Evolutionary conservation across 2,329 filamentous ascomycete genomes (phyloP).

Genomic region (Diaporthe amygdali): DNA sequence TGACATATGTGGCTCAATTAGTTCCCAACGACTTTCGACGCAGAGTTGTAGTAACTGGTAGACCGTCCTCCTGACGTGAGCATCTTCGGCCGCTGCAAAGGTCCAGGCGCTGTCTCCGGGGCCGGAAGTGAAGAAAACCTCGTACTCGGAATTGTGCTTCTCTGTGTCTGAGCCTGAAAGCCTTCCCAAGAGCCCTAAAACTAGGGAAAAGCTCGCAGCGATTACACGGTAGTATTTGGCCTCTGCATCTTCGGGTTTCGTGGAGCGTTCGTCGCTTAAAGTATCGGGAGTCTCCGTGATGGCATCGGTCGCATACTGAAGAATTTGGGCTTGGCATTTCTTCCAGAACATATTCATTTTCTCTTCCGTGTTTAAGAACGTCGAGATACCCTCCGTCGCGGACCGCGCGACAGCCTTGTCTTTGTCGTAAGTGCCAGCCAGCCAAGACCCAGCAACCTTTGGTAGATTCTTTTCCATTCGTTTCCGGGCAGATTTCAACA

Average conservation of each 20-base stretch:
- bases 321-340: constrained; percentile 78
- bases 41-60: constrained; percentile 57
- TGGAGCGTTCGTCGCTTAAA: constrained; percentile 86
- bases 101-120: constrained; percentile 66
- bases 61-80: constrained; percentile 54
- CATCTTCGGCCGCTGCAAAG: constrained; percentile 67
- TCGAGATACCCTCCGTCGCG: constrained; percentile 77
- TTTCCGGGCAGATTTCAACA: constrained; percentile 72
- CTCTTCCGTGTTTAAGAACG: constrained; percentile 79
- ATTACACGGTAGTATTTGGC: constrained; percentile 83
- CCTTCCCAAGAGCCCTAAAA: constrained; percentile 57
- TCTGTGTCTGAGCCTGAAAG: constrained; percentile 58
- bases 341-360: constrained; percentile 80
- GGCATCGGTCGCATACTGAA: constrained; percentile 82
- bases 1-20: constrained; percentile 54
- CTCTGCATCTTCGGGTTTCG: constrained; percentile 82
- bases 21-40: constrained; percentile 50
- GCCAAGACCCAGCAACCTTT: constrained; percentile 84
- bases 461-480: constrained; percentile 82
- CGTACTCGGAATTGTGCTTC: constrained; percentile 67
- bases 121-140: constrained; percentile 65
- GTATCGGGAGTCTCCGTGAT: constrained; percentile 81
- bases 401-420: constrained; percentile 78
- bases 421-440: constrained; percentile 86
- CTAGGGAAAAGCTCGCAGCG: constrained; percentile 58